A percentile compares a stretch with the other conserved stretches of the same genome.
These are phyloP conservation scores for Nelumbo lutea DNA, from an alignment of 164 flowering plant genomes.

Conservation along the genomic window DNA sequence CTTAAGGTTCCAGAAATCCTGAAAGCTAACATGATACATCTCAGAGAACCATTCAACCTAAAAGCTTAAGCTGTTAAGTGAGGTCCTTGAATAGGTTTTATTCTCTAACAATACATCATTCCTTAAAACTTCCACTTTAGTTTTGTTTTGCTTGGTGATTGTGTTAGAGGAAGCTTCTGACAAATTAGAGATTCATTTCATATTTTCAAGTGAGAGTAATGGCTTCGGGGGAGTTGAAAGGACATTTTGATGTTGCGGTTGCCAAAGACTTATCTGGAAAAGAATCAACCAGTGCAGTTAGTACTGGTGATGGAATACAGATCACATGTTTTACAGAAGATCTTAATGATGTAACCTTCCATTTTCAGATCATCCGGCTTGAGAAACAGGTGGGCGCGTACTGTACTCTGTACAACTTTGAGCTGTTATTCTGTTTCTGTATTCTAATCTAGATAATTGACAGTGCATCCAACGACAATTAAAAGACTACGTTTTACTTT, in stretches of 20 bases:
- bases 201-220: neutral
- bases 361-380: conserved; percentile 68
- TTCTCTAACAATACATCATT: too few relatives aligned
- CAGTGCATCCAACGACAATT: too few relatives aligned
- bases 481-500: neutral
- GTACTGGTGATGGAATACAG: conserved; percentile 20
- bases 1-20: too few relatives aligned
- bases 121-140: too few relatives aligned
- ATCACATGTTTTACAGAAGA: conserved; percentile 51
- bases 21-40: too few relatives aligned
- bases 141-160: too few relatives aligned
- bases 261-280: neutral
- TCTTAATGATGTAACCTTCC: conserved; percentile 41
- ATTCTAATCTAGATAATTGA: neutral
- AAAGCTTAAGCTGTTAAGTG: too few relatives aligned
- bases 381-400: conserved; percentile 45
- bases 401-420: neutral
- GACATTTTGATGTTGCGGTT: neutral
- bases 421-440: neutral
- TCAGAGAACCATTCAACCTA: too few relatives aligned
- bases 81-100: too few relatives aligned
- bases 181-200: too few relatives aligned
- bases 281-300: neutral
- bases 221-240: conserved; percentile 10
- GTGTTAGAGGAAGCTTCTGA: too few relatives aligned